These are phyloP conservation scores for Magnaporthiopsis rhizophila DNA, from an alignment of 2,329 filamentous ascomycete species.

Conservation along the genomic window DNA sequence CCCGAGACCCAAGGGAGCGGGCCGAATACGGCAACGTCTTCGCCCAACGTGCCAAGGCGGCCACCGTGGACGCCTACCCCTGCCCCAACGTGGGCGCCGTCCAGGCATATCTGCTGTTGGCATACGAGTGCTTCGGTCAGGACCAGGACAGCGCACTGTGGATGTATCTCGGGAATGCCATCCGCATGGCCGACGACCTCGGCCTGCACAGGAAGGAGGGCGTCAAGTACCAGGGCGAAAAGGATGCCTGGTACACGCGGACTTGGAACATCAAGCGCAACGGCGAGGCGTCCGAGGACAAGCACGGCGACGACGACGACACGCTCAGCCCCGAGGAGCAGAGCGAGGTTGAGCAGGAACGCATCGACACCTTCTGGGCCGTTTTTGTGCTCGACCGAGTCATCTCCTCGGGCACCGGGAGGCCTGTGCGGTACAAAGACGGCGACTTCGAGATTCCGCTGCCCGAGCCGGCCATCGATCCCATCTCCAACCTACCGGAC, in stretches of 20 bases:
- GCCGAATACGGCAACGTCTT: conserved; percentile 71
- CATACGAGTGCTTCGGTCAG: conserved; percentile 82
- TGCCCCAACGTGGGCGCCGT: conserved; percentile 78
- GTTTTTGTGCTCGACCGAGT: conserved; percentile 82
- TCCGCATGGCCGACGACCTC: conserved; percentile 73
- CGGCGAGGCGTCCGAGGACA: conserved; percentile 18
- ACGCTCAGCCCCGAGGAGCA: conserved; percentile 41
- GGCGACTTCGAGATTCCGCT: conserved; percentile 79
- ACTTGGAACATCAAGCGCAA: conserved; percentile 33
- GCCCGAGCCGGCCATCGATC: conserved; percentile 39
- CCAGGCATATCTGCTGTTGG: conserved; percentile 74
- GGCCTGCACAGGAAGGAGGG: conserved; percentile 78
- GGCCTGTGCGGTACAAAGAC: conserved; percentile 75
- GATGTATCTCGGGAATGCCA: conserved; percentile 88
- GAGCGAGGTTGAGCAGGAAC: conserved; percentile 66
- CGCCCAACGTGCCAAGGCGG: conserved; percentile 74
- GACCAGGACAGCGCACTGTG: conserved; percentile 84
- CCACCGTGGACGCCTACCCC: conserved; percentile 73
- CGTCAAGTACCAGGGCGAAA: conserved; percentile 51
- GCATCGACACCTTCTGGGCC: conserved; percentile 83
- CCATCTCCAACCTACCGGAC: conserved; percentile 60
- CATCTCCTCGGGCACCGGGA: conserved; percentile 79
- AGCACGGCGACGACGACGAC: conserved; percentile 31
- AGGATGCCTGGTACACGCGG: conserved; percentile 40
- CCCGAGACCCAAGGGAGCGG: conserved; percentile 27